Evolutionary conservation across 768 basidiomycete species (phyloP), one percentile per base, ranked within the genome.

Genomic region (Stropharia rugosoannulata): DNA sequence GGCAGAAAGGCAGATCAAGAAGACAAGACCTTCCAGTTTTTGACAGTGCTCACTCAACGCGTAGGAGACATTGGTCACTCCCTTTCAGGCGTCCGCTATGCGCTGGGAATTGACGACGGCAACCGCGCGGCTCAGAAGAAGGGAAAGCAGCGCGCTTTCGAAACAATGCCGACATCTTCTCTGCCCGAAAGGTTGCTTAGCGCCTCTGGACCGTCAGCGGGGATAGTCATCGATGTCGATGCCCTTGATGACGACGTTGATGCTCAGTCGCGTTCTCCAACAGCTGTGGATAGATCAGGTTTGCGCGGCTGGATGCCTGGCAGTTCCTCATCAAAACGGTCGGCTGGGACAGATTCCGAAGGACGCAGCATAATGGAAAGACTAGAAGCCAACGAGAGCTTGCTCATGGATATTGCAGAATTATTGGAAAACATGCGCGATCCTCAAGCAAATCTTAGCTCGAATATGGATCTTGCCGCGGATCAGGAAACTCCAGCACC

Each of bases 401-500:
- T 45, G 12, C 29, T 43, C 3, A 44, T 13, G 18, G 42, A n/a
- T 3, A 15, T 52, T 16, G 39, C 41, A 10, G 51, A 45, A 36
- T 52, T 41, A 42, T 19, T 42, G 27, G 32, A 52, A 32, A 52
- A 52, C n/a, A 44, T 45, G 51, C 35, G 25, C 13, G 42, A 36
- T 37, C 39, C 41, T 36, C 32, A 52, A 4, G 29, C 29, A 6
- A 18, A 29, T 15, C 18, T 43, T 6, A 12, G 9, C 12, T 37
- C 22, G 35, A 6, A 32, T 32, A 10, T 32, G 29, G 29, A 32
- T 32, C 29, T 32, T 32, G 29, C 29, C 29, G 42, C 13, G 38
- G 27, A 12, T 9, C 50, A 27, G 19, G 16, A 52, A n/a, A 39
- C 36, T 5, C 11, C 38, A 5, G 27, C 35, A 6, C 29, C 8